phyloP scores from a whole-genome alignment of 192 early-diverging fungal species.

The Polychytrium aggregatum region DNA sequence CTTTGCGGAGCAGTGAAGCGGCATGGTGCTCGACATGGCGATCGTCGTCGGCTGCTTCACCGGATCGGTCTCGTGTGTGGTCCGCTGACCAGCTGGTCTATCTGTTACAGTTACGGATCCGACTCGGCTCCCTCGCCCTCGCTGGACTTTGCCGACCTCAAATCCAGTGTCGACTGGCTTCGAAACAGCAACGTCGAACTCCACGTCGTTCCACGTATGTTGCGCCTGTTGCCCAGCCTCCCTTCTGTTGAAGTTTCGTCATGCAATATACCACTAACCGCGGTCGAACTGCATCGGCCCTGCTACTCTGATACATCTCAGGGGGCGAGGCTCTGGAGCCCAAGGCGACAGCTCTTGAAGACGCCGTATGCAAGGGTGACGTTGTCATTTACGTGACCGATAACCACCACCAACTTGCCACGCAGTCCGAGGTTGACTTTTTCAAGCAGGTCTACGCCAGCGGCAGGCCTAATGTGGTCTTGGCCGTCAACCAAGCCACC shows the following conservation, averaged over 20 bases:
- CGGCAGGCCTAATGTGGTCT: background rate
- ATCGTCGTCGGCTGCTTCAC: no score
- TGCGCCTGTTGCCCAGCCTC: slow-evolving; percentile 1
- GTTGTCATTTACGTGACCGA: slow-evolving; percentile 24
- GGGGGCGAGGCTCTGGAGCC: background rate
- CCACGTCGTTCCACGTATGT: background rate
- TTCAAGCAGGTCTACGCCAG: no score
- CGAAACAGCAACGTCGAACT: slow-evolving; percentile 1
- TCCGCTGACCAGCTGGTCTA: no score
- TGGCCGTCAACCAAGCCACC: slow-evolving; percentile 5
- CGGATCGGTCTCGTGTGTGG: no score
- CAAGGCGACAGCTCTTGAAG: background rate
- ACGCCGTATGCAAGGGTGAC: slow-evolving; percentile 16
- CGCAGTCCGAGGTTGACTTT: no score
- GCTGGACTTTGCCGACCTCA: background rate
- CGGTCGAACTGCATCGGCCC: no score
- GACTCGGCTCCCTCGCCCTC: no score
- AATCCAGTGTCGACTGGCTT: slow-evolving; percentile 4
- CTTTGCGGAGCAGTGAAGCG: no score
- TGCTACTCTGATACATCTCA: no score
- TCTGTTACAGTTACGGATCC: no score
- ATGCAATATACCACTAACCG: slow-evolving; percentile 1
- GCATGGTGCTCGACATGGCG: no score
- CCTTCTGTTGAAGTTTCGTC: slow-evolving; percentile 1
- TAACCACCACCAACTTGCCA: no score